Evolutionary conservation across 2,329 filamentous ascomycete species (phyloP), one percentile per base, ranked within the genome.

Genomic region (Fusarium circinatum): DNA sequence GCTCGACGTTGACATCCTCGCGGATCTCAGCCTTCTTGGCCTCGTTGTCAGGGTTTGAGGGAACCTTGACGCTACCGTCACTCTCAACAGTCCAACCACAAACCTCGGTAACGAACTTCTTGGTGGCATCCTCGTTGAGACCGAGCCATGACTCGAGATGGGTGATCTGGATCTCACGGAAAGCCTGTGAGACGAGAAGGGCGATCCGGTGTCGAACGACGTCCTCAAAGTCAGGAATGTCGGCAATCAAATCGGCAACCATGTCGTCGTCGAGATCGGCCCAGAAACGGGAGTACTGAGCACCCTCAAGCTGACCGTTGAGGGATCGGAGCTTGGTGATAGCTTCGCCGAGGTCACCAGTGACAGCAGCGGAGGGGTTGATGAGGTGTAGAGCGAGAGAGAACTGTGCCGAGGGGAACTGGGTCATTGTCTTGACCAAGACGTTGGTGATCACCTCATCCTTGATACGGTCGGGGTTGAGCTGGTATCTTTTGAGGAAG

Each of bases 371-470:
- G 75, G 95, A 91, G 52, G 96, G 93, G 74, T 95, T 94, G 80
- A 99, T 95, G 75, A 99, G 94, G 82, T 97, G 94, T 71, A 99
- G 92, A 80, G 93, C 93, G 79, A 98, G 94, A 79, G 92, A 92
- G 91, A 98, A 99, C 84, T 98, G 95, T 49, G 96, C 91, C 26
- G 94, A 95, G 75, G 96, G 96, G 89, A 99, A 99, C 86, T 98
- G 94, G 78, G 96, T 98, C 82, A 99, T 92, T 77, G 95, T 90
- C 89, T 98, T 99, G 88, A 97, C 95, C 83, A 99, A 94, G 86
- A 98, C 93, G 89, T 98, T 98, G 88, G 96, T 98, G 84, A 96
- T 95, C 81, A 96, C 94, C 85, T 99, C 96, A 82, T 98, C 94
- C 87, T 96, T 96, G 82, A 95, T 92, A 79, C 98, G 94, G 88